Evolutionary conservation across 306 rosid genomes (phyloP).

Genomic region (Delonix regia): DNA sequence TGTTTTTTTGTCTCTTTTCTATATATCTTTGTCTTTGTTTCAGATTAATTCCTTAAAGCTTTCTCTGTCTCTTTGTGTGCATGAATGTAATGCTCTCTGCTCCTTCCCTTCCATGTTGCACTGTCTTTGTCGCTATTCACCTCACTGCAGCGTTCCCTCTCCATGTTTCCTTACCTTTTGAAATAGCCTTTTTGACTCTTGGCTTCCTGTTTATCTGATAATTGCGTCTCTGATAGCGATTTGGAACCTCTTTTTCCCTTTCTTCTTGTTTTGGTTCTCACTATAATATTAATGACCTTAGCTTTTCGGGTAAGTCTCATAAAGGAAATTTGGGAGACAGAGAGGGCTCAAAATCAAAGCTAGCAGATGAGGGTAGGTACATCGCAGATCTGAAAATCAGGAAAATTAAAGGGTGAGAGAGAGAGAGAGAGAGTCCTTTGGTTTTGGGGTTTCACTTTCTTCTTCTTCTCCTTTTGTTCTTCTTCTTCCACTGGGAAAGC

Average conservation of each 20-base stretch:
- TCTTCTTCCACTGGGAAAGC: not conserved
- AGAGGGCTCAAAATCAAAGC: conserved; percentile 39
- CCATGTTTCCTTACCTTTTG: not conserved
- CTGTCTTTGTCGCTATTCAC: not conserved
- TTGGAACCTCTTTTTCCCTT: not conserved
- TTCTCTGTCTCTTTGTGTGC: not conserved
- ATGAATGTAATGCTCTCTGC: not conserved
- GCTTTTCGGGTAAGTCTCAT: not conserved
- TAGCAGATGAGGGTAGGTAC: conserved; percentile 47
- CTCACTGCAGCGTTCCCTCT: not conserved
- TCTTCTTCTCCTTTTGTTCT: not conserved
- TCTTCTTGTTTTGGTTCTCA: not conserved
- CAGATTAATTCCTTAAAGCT: not conserved
- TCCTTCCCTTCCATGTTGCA: not conserved
- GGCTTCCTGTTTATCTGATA: not conserved
- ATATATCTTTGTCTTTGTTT: not conserved
- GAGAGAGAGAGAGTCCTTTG: not conserved
- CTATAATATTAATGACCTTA: not conserved
- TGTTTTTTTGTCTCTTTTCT: not conserved
- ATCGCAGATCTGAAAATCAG: conserved; percentile 41
- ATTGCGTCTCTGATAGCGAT: not conserved
- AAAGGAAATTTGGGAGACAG: conserved; percentile 7
- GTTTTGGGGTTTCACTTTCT: not conserved
- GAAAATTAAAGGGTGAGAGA: conserved; percentile 2
- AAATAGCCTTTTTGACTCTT: not conserved